phyloP scores from a whole-genome alignment of 306 rosid genomes.

The Mimosa pudica region DNA sequence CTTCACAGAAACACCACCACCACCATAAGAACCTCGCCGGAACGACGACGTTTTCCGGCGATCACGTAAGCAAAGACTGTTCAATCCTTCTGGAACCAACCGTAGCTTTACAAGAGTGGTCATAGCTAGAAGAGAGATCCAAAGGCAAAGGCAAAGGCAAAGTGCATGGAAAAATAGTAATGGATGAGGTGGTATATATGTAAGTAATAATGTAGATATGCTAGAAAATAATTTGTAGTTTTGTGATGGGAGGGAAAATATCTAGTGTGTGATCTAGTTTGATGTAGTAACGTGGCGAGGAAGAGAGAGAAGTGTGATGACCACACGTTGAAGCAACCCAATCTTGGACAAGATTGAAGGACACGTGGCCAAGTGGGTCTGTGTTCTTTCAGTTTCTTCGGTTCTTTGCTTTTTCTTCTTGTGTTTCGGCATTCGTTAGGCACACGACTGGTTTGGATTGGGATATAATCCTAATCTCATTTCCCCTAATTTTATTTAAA shows the following conservation, averaged over 20 bases:
- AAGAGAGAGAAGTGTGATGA: constrained; percentile 61
- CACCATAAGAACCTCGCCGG: constrained; percentile 40
- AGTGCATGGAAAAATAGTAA: constrained; percentile 12
- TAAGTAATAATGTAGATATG: background rate
- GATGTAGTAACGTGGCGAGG: constrained; percentile 28
- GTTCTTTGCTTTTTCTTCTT: background rate
- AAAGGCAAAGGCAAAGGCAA: background rate
- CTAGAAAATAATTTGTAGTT: constrained; percentile 25
- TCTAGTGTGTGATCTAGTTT: constrained; percentile 5
- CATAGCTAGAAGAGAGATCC: constrained; percentile 37
- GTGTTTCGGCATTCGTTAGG: background rate
- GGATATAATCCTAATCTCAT: background rate
- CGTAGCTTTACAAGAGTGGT: constrained; percentile 62
- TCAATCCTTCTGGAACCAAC: constrained; percentile 53
- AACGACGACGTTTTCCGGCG: constrained; percentile 37
- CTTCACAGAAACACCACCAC: constrained; percentile 45
- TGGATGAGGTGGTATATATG: no score
- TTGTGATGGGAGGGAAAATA: constrained; percentile 38
- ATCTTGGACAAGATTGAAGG: constrained; percentile 41
- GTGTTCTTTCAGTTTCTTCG: background rate
- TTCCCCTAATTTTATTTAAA: background rate
- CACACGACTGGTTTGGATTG: constrained; percentile 8
- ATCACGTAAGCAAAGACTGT: constrained; percentile 14
- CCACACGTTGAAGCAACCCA: constrained; percentile 89
- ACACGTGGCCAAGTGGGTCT: constrained; percentile 65